Conservation (phyloP, 2,329 filamentous ascomycete genomes). For the Pezicula carpinea region DNA sequence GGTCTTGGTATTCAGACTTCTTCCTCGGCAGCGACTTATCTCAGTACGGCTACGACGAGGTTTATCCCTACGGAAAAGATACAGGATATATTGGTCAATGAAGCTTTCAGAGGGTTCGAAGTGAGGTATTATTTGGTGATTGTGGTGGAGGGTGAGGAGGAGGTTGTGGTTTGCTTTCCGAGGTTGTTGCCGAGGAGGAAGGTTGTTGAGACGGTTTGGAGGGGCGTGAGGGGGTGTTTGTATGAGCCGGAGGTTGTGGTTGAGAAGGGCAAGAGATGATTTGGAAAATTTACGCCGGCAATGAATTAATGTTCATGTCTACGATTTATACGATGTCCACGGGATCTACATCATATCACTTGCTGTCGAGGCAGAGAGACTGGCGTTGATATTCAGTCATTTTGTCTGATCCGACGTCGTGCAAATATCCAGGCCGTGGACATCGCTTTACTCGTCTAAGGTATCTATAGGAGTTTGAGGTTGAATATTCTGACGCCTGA, state of each 20-base stretch:
- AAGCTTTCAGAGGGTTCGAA: constrained; percentile 90
- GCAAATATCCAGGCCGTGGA: background rate
- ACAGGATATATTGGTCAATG: constrained; percentile 89
- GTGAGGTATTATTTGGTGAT: constrained; percentile 86
- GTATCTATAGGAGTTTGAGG: constrained; percentile 1
- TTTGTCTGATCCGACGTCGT: too few relatives aligned
- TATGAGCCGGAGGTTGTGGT: constrained; percentile 56
- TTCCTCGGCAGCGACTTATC: constrained; percentile 63
- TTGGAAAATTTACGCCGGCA: constrained; percentile 5
- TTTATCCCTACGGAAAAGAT: constrained; percentile 91
- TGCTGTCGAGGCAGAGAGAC: too few relatives aligned
- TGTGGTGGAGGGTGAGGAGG: constrained; percentile 81
- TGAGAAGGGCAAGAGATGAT: constrained; percentile 7
- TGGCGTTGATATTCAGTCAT: too few relatives aligned
- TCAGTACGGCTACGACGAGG: constrained; percentile 56
- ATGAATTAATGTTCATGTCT: constrained; percentile 1
- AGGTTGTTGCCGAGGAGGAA: constrained; percentile 66
- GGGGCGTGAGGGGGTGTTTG: constrained; percentile 75
- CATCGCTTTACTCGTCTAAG: background rate
- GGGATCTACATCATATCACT: background rate
- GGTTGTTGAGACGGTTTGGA: constrained; percentile 86
- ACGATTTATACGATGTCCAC: constrained; percentile 1
- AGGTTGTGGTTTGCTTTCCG: constrained; percentile 94
- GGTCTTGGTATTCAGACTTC: constrained; percentile 89
- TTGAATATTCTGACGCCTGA: constrained; percentile 17